Percentiles rank a stretch among this genome's conserved stretches.
Conservation (phyloP, 176 grass and related monocot species). For the Chrysopogon serrulatus region DNA sequence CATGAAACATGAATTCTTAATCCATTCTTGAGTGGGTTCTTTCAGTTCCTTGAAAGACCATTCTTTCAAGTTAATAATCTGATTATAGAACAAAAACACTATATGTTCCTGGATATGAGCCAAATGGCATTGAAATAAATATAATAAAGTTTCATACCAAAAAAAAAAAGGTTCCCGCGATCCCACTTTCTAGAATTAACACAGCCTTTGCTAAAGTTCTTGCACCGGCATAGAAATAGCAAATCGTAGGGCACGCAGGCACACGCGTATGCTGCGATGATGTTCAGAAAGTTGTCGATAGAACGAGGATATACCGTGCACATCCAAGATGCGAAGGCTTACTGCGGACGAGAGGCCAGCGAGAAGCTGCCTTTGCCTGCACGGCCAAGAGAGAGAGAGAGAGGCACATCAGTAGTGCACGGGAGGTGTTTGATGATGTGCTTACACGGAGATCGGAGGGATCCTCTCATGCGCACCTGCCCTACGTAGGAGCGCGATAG, state of each 20-base stretch:
- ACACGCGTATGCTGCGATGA: background rate
- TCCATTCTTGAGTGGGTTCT: background rate
- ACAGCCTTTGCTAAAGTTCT: background rate
- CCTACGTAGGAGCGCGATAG: background rate
- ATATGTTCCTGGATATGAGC: background rate
- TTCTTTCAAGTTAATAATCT: background rate
- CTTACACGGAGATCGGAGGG: background rate
- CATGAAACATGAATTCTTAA: background rate
- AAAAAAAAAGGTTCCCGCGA: background rate
- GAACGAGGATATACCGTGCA: conserved; percentile 3
- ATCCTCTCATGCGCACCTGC: background rate
- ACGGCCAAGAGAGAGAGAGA: background rate
- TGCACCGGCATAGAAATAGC: background rate
- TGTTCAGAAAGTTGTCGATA: background rate
- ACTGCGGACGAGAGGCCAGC: background rate
- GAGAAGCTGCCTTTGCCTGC: background rate
- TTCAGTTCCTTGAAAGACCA: background rate
- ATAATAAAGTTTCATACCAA: background rate
- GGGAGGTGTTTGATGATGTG: conserved; percentile 17
- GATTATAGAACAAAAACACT: background rate
- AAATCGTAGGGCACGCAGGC: background rate
- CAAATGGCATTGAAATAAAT: background rate
- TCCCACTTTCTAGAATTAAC: background rate
- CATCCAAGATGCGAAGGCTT: background rate
- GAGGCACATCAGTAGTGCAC: background rate